These are phyloP conservation scores for Phytophthora cactorum DNA, from an alignment of 352 stramenopile species.

Conservation along the genomic window DNA sequence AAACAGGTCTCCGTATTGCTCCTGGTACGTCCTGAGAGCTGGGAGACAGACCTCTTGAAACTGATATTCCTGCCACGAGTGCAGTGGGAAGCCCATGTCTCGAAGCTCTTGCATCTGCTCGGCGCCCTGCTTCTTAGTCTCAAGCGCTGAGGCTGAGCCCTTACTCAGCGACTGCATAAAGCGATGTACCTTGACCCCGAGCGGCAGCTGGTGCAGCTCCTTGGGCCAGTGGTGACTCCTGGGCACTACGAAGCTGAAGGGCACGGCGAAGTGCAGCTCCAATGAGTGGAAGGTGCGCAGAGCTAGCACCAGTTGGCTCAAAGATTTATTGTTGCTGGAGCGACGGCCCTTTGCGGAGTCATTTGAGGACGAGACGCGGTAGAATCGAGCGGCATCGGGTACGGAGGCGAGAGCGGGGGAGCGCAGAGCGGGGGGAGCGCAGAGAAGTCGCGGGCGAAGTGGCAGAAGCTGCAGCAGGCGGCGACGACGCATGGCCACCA, in stretches of 20 bases:
- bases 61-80: slow-evolving; percentile 66
- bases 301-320: slow-evolving; percentile 49
- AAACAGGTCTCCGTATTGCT: slow-evolving; percentile 85
- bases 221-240: slow-evolving; percentile 38
- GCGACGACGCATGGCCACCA: slow-evolving; percentile 9
- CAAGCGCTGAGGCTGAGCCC: slow-evolving; percentile 23
- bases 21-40: slow-evolving; percentile 83
- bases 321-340: not conserved
- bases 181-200: slow-evolving; percentile 65
- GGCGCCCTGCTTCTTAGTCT: slow-evolving; percentile 33
- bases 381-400: slow-evolving; percentile 4
- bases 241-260: slow-evolving; percentile 42
- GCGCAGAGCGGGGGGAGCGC: not conserved
- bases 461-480: slow-evolving; percentile 11
- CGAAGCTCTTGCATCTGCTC: slow-evolving; percentile 48
- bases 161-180: slow-evolving; percentile 48
- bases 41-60: slow-evolving; percentile 68
- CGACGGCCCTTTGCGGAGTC: not conserved
- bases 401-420: not conserved
- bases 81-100: slow-evolving; percentile 63
- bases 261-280: slow-evolving; percentile 74
- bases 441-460: slow-evolving; percentile 1
- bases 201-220: slow-evolving; percentile 54
- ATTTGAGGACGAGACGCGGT: slow-evolving; percentile 15
- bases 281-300: slow-evolving; percentile 61